Base-by-base conservation (phyloP, 768 basidiomycete genomes). In the Suillus plorans region DNA sequence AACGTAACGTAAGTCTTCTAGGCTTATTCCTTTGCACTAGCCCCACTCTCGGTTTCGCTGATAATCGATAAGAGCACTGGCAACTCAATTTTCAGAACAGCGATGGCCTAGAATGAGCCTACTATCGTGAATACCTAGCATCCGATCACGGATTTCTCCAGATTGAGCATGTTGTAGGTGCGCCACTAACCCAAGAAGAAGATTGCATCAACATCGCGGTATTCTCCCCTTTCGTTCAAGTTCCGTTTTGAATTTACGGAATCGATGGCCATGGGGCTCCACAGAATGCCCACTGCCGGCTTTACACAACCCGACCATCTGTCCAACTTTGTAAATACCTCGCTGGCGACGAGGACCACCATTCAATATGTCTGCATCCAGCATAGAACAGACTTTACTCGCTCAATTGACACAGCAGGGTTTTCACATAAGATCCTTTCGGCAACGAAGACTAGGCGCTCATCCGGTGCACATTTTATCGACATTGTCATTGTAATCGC, bases 311-410 rank as follows among this genome's bases (percentile, higher is more conserved):
- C 34, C n/a, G 31, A 8, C 14, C 8, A 12, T 28, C 25, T 37
- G 31, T 13, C 36, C 61, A 56, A 39, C 47, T 31, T 31, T 18
- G 2, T 60, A 55, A 36, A 8, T 60, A 58, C n/a, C 28, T 61
- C 6, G 14, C 55, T 16, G 56, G 18, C n/a, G 22, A 52, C 37
- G 8, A 41, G 25, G 55, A 28, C 41, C 2, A 13, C 10, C 20
- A 5, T 20, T 60, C 25, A 25, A 36, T 16, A 58, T 53, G 53
- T n/a, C 55, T 22, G 16, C 55, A 39, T 36, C 61, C 16, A 45
- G 8, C 28, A 62, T 56, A 36, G 34, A 62, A 36, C 61, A 62
- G n/a, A 22, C n/a, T 31, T 22, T 62, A n/a, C 55, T 62, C 12
- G 45, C 31, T 18, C 45, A 60, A 10, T 25, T 62, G 5, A n/a